A percentile compares a stretch with the other conserved stretches of the same genome.
These are phyloP conservation scores for Spathaspora sp. DNA, from an alignment of 1,139 yeast species.

Conservation along the genomic window DNA sequence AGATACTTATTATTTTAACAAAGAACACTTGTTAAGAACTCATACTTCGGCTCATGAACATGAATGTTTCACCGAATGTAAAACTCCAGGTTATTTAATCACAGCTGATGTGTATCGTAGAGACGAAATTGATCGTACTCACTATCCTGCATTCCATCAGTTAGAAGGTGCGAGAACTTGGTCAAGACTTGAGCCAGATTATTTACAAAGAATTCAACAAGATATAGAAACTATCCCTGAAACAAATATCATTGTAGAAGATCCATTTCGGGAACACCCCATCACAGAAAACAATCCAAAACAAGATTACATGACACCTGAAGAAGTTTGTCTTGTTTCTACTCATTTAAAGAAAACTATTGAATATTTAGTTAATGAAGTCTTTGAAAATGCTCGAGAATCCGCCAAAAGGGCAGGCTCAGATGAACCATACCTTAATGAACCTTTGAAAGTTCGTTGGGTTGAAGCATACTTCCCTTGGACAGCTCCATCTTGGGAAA, in stretches of 20 bases:
- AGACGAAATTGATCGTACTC: slow-evolving; percentile 94
- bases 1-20: slow-evolving; percentile 88
- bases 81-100: slow-evolving; percentile 86
- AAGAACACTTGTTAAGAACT: slow-evolving; percentile 70
- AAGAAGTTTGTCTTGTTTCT: slow-evolving; percentile 67
- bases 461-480: slow-evolving; percentile 96
- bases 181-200: slow-evolving; percentile 49
- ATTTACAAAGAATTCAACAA: slow-evolving; percentile 42
- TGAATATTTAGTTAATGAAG: slow-evolving; percentile 79
- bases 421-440: slow-evolving; percentile 58
- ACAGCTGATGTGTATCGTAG: slow-evolving; percentile 95
- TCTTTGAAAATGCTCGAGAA: slow-evolving; percentile 71
- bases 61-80: slow-evolving; percentile 66
- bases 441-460: slow-evolving; percentile 90
- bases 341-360: slow-evolving; percentile 82
- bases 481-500: slow-evolving; percentile 98
- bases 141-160: slow-evolving; percentile 96
- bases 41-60: slow-evolving; percentile 97
- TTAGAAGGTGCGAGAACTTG: slow-evolving; percentile 95
- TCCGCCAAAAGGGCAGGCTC: slow-evolving; percentile 70
- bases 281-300: slow-evolving; percentile 70
- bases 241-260: slow-evolving; percentile 74
- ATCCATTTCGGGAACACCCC: slow-evolving; percentile 49
- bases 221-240: slow-evolving; percentile 71
- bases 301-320: slow-evolving; percentile 69